Conservation (phyloP, 169 alveolate genomes). For the Besnoitia besnoiti region DNA sequence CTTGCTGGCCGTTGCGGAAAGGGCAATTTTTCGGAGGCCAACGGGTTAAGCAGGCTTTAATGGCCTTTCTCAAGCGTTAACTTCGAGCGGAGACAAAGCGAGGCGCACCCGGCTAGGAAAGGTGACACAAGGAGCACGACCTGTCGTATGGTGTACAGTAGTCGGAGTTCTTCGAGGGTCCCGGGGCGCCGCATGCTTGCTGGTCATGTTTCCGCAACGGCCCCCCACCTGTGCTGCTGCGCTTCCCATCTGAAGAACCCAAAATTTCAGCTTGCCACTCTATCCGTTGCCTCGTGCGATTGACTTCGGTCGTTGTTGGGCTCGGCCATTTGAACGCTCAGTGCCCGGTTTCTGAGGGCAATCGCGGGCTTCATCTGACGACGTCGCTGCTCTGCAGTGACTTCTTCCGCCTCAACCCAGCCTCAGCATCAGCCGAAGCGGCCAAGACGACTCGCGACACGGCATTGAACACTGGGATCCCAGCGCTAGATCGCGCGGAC, state of each 20-base stretch:
- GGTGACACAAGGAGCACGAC: background rate
- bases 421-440: background rate
- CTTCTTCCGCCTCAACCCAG: slow-evolving; percentile 9
- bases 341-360: background rate
- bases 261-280: background rate
- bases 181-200: slow-evolving; percentile 27
- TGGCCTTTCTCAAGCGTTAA: background rate
- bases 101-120: background rate
- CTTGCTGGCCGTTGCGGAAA: background rate
- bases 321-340: background rate
- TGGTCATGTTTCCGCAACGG: slow-evolving; percentile 11
- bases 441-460: background rate
- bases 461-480: background rate
- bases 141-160: background rate
- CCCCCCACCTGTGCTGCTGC: slow-evolving; percentile 3
- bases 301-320: background rate
- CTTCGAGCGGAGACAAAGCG: background rate
- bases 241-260: background rate
- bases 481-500: background rate
- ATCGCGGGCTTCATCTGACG: slow-evolving; percentile 12
- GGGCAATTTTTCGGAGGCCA: background rate
- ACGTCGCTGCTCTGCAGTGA: background rate
- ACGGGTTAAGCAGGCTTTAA: background rate
- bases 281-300: background rate
- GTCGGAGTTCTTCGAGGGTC: slow-evolving; percentile 3